Percentiles rank a stretch among this genome's conserved stretches.
These are phyloP conservation scores for Malus sylvestris DNA, from an alignment of 306 rosid genomes.

Conservation along the genomic window DNA sequence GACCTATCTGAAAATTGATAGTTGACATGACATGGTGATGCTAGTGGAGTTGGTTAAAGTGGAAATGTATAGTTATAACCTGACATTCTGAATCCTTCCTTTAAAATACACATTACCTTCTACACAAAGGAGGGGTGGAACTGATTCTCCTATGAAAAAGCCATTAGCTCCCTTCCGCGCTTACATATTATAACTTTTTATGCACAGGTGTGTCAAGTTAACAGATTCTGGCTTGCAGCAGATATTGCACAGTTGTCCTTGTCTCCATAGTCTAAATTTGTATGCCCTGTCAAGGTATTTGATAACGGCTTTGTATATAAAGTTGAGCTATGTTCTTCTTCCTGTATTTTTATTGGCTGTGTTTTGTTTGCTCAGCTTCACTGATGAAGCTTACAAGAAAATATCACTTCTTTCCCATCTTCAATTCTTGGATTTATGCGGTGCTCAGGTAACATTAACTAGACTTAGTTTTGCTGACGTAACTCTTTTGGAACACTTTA, in stretches of 20 bases:
- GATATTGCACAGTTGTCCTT: conserved; percentile 41
- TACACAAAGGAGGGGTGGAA: not conserved
- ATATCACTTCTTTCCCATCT: conserved; percentile 48
- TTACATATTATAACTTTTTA: conserved; percentile 18
- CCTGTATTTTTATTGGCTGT: conserved; percentile 11
- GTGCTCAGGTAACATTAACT: conserved; percentile 59
- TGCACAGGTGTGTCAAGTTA: conserved; percentile 59
- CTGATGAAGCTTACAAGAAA: conserved; percentile 59
- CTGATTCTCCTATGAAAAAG: conserved; percentile 5
- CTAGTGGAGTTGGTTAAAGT: too few relatives aligned
- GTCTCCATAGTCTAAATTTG: conserved; percentile 65
- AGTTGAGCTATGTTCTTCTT: conserved; percentile 3
- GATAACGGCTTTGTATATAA: conserved; percentile 1
- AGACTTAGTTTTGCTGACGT: not conserved
- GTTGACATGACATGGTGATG: not conserved
- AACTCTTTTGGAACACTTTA: conserved; percentile 4
- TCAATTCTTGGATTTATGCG: conserved; percentile 64
- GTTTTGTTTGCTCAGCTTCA: conserved; percentile 46
- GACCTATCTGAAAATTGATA: not conserved
- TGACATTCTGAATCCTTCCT: not conserved
- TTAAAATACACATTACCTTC: not conserved
- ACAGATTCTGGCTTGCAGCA: conserved; percentile 62
- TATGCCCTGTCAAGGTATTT: conserved; percentile 76
- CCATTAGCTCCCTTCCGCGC: not conserved
- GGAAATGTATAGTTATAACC: not conserved